Percentiles rank a stretch among this genome's conserved stretches.
These are phyloP conservation scores for Postia placenta DNA, from an alignment of 768 basidiomycete genomes.

Conservation along the genomic window DNA sequence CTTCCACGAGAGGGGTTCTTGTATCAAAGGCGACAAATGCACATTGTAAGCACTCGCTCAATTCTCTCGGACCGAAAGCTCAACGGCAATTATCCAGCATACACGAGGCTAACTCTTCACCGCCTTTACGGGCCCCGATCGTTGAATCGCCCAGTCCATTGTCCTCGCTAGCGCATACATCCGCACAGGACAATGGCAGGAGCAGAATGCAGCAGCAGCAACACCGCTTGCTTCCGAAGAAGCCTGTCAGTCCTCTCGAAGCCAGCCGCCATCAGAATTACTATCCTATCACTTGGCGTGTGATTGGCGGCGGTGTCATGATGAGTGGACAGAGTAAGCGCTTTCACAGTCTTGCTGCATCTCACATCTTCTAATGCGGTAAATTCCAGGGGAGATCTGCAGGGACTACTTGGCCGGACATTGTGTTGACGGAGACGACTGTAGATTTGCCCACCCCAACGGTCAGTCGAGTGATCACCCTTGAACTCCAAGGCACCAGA, in stretches of 20 bases:
- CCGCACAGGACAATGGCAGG: no score
- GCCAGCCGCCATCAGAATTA: constrained; percentile 36
- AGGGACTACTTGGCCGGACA: constrained; percentile 19
- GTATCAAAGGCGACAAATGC: constrained; percentile 15
- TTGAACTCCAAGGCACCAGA: no score
- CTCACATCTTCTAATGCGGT: background rate
- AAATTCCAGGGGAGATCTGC: constrained; percentile 20
- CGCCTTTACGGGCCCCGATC: no score
- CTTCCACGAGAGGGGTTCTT: constrained; percentile 9
- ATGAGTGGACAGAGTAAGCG: constrained; percentile 38
- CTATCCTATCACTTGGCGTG: constrained; percentile 68
- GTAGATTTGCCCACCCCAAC: constrained; percentile 20
- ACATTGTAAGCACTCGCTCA: constrained; percentile 10
- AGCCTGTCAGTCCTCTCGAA: constrained; percentile 9
- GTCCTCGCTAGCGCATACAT: no score
- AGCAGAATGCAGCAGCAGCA: background rate
- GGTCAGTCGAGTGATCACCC: background rate
- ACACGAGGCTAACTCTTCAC: background rate
- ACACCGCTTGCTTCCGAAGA: background rate
- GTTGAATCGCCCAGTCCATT: no score
- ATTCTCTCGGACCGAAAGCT: background rate
- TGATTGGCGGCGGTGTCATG: constrained; percentile 74
- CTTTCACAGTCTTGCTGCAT: background rate
- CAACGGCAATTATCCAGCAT: background rate
- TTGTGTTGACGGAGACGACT: constrained; percentile 22